Conservation (phyloP, 495 filamentous ascomycete species). For the Extremus antarcticus region DNA sequence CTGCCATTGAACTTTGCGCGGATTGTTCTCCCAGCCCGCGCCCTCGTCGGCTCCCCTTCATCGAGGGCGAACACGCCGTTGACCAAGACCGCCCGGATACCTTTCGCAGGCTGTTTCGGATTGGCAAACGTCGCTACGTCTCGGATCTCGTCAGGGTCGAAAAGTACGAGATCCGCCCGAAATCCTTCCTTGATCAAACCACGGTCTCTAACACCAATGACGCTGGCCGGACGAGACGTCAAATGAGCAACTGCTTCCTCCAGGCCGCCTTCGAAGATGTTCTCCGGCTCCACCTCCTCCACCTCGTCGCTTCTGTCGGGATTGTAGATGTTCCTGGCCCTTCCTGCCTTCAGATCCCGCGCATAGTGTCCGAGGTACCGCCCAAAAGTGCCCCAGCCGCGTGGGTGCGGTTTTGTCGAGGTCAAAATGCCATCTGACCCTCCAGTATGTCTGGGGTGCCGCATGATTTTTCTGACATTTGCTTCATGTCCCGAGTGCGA, state of each 20-base stretch:
- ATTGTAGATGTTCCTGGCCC: slow-evolving; percentile 9
- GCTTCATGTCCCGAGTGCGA: slow-evolving; percentile 8
- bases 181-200: slow-evolving; percentile 10
- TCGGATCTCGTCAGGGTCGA: slow-evolving; percentile 10
- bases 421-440: slow-evolving; percentile 14
- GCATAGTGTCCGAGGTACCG: slow-evolving; percentile 13
- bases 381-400: slow-evolving; percentile 16
- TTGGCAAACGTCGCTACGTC: slow-evolving; percentile 14
- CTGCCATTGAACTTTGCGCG: too few species aligned
- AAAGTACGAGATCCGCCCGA: slow-evolving; percentile 13
- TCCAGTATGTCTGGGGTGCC: slow-evolving; percentile 9
- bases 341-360: slow-evolving; percentile 6
- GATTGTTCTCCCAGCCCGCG: slow-evolving; percentile 8
- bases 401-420: slow-evolving; percentile 12
- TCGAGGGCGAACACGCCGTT: slow-evolving; percentile 14
- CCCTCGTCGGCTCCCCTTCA: slow-evolving; percentile 7
- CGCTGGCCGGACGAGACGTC: slow-evolving; percentile 4
- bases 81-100: slow-evolving; percentile 11
- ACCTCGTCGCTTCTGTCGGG: slow-evolving; percentile 4
- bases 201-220: slow-evolving; percentile 7
- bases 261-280: slow-evolving; percentile 11
- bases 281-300: slow-evolving; percentile 9
- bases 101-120: slow-evolving; percentile 8
- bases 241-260: slow-evolving; percentile 17
- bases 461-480: slow-evolving; percentile 16